These are phyloP conservation scores for Xylogone sp. DNA, from an alignment of 2,329 filamentous ascomycete genomes.

Conservation along the genomic window DNA sequence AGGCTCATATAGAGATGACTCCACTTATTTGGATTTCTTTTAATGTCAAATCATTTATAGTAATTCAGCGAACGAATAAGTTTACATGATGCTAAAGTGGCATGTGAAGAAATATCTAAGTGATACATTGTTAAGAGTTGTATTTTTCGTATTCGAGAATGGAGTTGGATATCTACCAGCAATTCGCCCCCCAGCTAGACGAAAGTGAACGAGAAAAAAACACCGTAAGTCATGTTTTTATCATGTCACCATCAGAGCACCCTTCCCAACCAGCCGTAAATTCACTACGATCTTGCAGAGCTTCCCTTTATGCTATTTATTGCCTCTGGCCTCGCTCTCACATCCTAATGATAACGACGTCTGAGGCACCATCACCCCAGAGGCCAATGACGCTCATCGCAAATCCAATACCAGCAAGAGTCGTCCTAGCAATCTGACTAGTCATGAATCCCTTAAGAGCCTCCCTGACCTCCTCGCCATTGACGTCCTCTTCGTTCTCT, in stretches of 20 bases:
- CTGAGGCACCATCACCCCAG: constrained; percentile 57
- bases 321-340: constrained; percentile 11
- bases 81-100: too few relatives aligned
- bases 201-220: background rate
- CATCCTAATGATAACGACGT: constrained; percentile 23
- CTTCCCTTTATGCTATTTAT: background rate
- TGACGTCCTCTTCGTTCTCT: constrained; percentile 45
- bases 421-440: constrained; percentile 51
- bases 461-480: constrained; percentile 58
- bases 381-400: constrained; percentile 60
- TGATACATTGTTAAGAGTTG: too few relatives aligned
- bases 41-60: too few relatives aligned
- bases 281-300: background rate
- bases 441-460: constrained; percentile 53
- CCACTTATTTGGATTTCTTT: too few relatives aligned
- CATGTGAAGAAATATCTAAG: too few relatives aligned
- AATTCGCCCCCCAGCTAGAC: background rate
- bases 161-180: background rate
- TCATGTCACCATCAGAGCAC: background rate
- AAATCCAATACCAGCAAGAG: constrained; percentile 53
- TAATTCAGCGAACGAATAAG: too few relatives aligned
- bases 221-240: too few relatives aligned
- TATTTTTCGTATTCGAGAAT: too few relatives aligned
- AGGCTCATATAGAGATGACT: too few relatives aligned
- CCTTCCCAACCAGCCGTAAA: background rate